Base-by-base conservation (phyloP, 805 yeast genomes). In the Cephaloascus fragrans region DNA sequence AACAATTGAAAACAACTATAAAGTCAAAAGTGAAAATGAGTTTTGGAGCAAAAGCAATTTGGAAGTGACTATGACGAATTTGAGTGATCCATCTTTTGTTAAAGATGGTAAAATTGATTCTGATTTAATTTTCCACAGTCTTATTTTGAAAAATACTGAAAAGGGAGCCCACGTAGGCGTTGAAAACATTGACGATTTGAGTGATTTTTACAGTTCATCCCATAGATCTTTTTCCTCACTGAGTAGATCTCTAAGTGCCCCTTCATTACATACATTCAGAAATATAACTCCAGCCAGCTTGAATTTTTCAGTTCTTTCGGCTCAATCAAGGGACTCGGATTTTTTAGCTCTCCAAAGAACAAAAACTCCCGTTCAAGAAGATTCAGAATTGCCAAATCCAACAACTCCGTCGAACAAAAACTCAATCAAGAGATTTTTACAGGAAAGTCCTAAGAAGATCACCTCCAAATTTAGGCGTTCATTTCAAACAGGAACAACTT, bases 181-280 rank as follows among this genome's bases (percentile, higher is more conserved):
- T 32, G 34, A 32, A 8, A 39, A 55, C 53, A 35, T 53, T 46
- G 32, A 63, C 47, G 42, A 60, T 43, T 37, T 48, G 48, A n/a
- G 49, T 49, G 37, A 66, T 61, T 31, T 44, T 46, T 8, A 23
- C 12, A 23, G 28, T 23, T 31, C 33, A 6, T 10, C 29, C 12
- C 29, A 19, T 26, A 9, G 12, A 12, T 32, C 34, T 39, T 35
- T 45, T 16, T 8, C 34, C 14, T 32, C 15, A 32, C 34, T 52
- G 56, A 49, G 46, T 41, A 37, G 62, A 17, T 57, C 66, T 2
- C 47, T 47, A 35, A 58, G 67, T 46, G 71, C 69, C 3, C 71
- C 71, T 8, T 62, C 70, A 3, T 51, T 64, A 34, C 64, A 63
- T 41, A 63, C 69, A 3, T 63, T 52, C 44, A 51, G 69, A 33